A percentile compares a stretch with the other conserved stretches of the same genome.
phyloP scores from a whole-genome alignment of 495 filamentous ascomycete genomes.

The Neohortaea acidophila region DNA sequence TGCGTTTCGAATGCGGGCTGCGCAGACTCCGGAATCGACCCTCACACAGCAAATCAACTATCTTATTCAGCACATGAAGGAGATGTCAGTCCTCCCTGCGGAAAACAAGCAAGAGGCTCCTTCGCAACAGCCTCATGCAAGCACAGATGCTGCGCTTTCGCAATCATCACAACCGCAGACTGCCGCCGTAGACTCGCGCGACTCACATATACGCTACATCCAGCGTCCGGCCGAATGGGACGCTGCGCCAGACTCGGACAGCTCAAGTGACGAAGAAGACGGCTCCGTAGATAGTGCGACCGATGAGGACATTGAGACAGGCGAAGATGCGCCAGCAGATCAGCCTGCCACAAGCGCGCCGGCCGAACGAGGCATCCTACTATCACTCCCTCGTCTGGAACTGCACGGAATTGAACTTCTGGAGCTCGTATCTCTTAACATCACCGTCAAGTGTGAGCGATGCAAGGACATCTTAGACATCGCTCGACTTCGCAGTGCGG shows the following conservation, averaged over 20 bases:
- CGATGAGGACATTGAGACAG: conserved; percentile 30
- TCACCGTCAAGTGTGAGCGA: conserved; percentile 67
- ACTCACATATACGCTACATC: conserved; percentile 53
- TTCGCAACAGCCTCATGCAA: neutral
- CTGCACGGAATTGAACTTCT: conserved; percentile 71
- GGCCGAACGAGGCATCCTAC: conserved; percentile 51
- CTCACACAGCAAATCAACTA: conserved; percentile 67
- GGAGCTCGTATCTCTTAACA: conserved; percentile 50
- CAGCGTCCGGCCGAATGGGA: conserved; percentile 75
- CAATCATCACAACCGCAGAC: neutral
- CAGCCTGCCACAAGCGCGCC: conserved; percentile 10
- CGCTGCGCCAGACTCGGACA: conserved; percentile 10
- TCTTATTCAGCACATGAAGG: conserved; percentile 56
- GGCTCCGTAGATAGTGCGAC: conserved; percentile 17
- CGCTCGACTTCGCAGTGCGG: conserved; percentile 41
- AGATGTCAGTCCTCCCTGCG: conserved; percentile 32
- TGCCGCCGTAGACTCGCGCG: conserved; percentile 13
- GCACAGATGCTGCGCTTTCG: neutral
- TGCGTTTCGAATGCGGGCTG: conserved; percentile 46
- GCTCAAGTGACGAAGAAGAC: conserved; percentile 21
- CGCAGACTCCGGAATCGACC: conserved; percentile 41
- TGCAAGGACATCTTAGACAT: conserved; percentile 69
- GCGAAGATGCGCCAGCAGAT: conserved; percentile 21
- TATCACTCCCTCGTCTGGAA: conserved; percentile 71
- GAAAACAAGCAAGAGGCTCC: neutral